These are phyloP conservation scores for Pouteria campechiana DNA, from an alignment of 179 eudicot genomes.

Conservation along the genomic window DNA sequence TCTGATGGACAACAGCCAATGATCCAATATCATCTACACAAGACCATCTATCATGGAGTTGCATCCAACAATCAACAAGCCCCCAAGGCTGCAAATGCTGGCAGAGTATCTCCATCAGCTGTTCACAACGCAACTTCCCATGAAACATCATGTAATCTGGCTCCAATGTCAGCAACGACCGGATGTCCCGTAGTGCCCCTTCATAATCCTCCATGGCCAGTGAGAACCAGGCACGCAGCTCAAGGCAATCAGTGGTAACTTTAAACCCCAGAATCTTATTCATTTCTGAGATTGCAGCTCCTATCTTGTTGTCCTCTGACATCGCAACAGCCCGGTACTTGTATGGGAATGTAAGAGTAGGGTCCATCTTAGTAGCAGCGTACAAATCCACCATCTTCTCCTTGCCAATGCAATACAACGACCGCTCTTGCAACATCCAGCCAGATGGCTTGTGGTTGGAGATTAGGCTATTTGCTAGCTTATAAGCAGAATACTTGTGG, in stretches of 20 bases:
- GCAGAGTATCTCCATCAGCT: slow-evolving; percentile 50
- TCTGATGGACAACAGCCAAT: slow-evolving; percentile 77
- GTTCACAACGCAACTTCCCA: slow-evolving; percentile 57
- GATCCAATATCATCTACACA: slow-evolving; percentile 85
- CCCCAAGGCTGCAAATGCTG: slow-evolving; percentile 55
- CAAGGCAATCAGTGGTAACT: slow-evolving; percentile 79
- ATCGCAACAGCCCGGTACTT: slow-evolving; percentile 55
- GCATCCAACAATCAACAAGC: slow-evolving; percentile 88
- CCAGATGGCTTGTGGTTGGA: slow-evolving; percentile 52
- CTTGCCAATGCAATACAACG: slow-evolving; percentile 56
- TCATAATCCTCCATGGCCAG: slow-evolving; percentile 56
- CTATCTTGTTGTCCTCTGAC: slow-evolving; percentile 40
- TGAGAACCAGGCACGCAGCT: slow-evolving; percentile 76
- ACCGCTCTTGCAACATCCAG: slow-evolving; percentile 90
- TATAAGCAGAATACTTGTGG: slow-evolving; percentile 66
- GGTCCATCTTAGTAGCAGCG: slow-evolving; percentile 61
- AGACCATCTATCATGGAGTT: slow-evolving; percentile 76
- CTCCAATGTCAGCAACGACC: slow-evolving; percentile 62
- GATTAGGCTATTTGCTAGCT: slow-evolving; percentile 50
- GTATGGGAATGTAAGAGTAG: slow-evolving; percentile 69
- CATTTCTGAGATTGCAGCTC: slow-evolving; percentile 49
- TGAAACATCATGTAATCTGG: slow-evolving; percentile 64
- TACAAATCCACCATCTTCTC: slow-evolving; percentile 66
- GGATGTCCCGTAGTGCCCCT: slow-evolving; percentile 55
- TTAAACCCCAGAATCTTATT: slow-evolving; percentile 51